phyloP scores from a whole-genome alignment of 2,329 filamentous ascomycete genomes.

The Colletotrichum lentis region DNA sequence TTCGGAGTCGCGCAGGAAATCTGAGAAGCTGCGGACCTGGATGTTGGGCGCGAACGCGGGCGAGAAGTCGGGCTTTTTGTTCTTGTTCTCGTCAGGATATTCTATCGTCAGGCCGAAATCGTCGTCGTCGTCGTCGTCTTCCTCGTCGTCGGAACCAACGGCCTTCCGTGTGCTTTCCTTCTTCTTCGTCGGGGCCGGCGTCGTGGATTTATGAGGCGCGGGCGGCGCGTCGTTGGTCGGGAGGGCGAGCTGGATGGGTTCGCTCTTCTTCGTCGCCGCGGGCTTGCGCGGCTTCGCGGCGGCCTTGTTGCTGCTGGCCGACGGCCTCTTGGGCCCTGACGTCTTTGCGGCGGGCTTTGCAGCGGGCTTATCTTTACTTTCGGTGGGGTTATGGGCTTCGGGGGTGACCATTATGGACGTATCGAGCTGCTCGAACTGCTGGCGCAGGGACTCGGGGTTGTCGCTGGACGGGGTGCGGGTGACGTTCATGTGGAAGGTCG shows the following conservation, averaged over 20 bases:
- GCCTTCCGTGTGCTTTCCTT: constrained; percentile 47
- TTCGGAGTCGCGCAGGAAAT: constrained; percentile 59
- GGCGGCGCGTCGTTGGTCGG: constrained; percentile 44
- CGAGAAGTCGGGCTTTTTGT: constrained; percentile 54
- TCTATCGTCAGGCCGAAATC: constrained; percentile 67
- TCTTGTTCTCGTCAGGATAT: constrained; percentile 59
- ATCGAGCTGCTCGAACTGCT: constrained; percentile 73
- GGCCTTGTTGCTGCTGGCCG: constrained; percentile 38
- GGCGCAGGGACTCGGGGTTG: constrained; percentile 69
- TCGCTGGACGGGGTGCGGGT: constrained; percentile 72
- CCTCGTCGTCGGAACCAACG: constrained; percentile 59
- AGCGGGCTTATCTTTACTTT: constrained; percentile 37
- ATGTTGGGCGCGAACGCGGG: constrained; percentile 52
- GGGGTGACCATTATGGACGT: constrained; percentile 42
- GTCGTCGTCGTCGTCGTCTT: constrained; percentile 65
- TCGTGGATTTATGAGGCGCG: constrained; percentile 36
- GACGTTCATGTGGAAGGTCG: constrained; percentile 89
- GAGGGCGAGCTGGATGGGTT: constrained; percentile 50
- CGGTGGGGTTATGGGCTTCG: constrained; percentile 42
- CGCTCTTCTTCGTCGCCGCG: constrained; percentile 48
- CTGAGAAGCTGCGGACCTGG: constrained; percentile 59
- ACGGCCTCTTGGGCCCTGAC: constrained; percentile 41
- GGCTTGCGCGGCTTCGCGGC: constrained; percentile 44
- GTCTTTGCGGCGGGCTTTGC: constrained; percentile 38
- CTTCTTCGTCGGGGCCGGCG: constrained; percentile 35